A percentile compares a stretch with the other conserved stretches of the same genome.
phyloP scores from a whole-genome alignment of 768 basidiomycete genomes.

The Hortiboletus flavorubellus region DNA sequence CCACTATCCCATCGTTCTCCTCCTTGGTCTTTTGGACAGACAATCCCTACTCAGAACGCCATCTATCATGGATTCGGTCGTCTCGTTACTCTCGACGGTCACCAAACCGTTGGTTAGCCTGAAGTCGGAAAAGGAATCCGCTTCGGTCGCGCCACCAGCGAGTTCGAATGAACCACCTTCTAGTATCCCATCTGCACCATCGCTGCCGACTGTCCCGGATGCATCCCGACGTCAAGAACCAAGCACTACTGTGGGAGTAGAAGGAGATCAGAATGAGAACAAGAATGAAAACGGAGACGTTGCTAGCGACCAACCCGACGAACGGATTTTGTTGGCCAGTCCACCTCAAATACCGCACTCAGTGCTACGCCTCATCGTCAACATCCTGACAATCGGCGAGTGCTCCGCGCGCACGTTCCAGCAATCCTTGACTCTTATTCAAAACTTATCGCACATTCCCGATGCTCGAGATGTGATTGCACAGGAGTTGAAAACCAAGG shows the following conservation, averaged over 20 bases:
- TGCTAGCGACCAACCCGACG: conserved; percentile 27
- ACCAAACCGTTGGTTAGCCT: conserved; percentile 77
- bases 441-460: conserved; percentile 85
- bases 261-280: conserved; percentile 19
- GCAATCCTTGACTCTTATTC: conserved; percentile 86
- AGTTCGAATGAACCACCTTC: conserved; percentile 15
- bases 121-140: conserved; percentile 44
- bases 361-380: conserved; percentile 89
- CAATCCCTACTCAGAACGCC: conserved; percentile 83
- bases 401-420: conserved; percentile 97
- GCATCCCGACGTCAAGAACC: conserved; percentile 14
- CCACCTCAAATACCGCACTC: conserved; percentile 84
- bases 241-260: conserved; percentile 8
- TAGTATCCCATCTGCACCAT: neutral
- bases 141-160: conserved; percentile 19
- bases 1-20: conserved; percentile 87
- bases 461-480: conserved; percentile 88
- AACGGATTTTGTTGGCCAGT: conserved; percentile 55
- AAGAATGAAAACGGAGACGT: conserved; percentile 24
- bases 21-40: conserved; percentile 85
- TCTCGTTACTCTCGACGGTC: conserved; percentile 80
- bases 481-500: conserved; percentile 79
- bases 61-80: conserved; percentile 90
- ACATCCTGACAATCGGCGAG: conserved; percentile 96
- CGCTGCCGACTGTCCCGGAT: conserved; percentile 8